A percentile compares a stretch with the other conserved stretches of the same genome.
Conservation (phyloP, 306 rosid genomes). For the Nissolia schottii region DNA sequence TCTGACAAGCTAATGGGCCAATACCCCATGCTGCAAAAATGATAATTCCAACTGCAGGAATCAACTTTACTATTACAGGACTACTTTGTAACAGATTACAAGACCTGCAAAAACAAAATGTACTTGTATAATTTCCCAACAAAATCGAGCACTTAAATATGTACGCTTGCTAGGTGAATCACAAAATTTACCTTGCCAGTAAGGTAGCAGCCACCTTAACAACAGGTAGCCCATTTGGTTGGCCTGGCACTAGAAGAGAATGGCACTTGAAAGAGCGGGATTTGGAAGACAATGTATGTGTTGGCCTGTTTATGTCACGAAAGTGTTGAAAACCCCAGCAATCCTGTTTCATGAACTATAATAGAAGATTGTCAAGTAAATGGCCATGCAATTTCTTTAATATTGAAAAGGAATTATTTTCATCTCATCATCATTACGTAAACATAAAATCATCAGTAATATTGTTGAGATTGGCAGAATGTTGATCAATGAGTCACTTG, state of each 20-base stretch:
- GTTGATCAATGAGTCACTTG: not conserved
- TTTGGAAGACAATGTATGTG: conserved; percentile 42
- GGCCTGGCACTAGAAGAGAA: conserved; percentile 48
- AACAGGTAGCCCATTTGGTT: conserved; percentile 37
- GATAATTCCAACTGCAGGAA: conserved; percentile 62
- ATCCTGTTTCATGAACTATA: conserved; percentile 49
- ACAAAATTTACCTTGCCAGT: conserved; percentile 53
- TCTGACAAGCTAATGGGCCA: conserved; percentile 58
- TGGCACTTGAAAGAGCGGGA: conserved; percentile 55
- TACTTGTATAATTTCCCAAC: not conserved
- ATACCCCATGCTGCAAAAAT: conserved; percentile 85
- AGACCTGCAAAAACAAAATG: conserved; percentile 48
- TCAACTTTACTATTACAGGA: conserved; percentile 56
- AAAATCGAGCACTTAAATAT: conserved; percentile 1
- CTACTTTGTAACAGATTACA: conserved; percentile 54
- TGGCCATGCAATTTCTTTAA: conserved; percentile 6
- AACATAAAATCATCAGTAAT: conserved; percentile 17
- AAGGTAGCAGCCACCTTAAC: conserved; percentile 47
- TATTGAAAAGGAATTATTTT: not conserved
- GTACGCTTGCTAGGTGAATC: not conserved
- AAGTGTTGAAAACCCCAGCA: conserved; percentile 37
- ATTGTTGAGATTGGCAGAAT: conserved; percentile 14
- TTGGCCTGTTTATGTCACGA: conserved; percentile 38
- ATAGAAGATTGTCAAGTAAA: conserved; percentile 22
- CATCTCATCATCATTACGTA: not conserved